Evolutionary conservation across 2,329 filamentous ascomycete species (phyloP).

Genomic region (Colletotrichum simmondsii): DNA sequence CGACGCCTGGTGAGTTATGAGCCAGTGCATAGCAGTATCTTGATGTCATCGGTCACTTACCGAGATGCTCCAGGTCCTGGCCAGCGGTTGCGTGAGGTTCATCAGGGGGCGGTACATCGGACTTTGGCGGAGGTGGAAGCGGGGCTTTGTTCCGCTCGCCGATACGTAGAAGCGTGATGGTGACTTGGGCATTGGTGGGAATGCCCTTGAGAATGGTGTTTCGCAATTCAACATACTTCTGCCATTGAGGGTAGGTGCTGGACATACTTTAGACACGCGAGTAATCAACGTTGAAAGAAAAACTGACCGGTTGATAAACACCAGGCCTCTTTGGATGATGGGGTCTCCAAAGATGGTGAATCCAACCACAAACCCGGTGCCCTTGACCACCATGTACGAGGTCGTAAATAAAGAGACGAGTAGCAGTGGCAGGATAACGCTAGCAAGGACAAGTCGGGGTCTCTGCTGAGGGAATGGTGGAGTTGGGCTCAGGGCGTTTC

Average conservation of each 20-base stretch:
- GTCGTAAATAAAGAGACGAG: conserved; percentile 63
- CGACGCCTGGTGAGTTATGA: conserved; percentile 55
- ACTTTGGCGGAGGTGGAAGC: conserved; percentile 67
- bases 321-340: conserved; percentile 69
- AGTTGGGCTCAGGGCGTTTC: conserved; percentile 70
- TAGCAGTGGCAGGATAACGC: conserved; percentile 62
- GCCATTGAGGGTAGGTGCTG: conserved; percentile 73
- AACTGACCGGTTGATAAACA: conserved; percentile 65
- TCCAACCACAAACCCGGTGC: conserved; percentile 73
- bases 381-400: conserved; percentile 73
- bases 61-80: conserved; percentile 47
- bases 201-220: conserved; percentile 84
- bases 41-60: conserved; percentile 36
- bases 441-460: conserved; percentile 65
- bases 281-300: conserved; percentile 34
- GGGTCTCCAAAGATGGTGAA: conserved; percentile 86
- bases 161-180: conserved; percentile 82
- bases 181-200: conserved; percentile 87
- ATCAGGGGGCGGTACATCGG: conserved; percentile 47
- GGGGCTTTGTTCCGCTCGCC: conserved; percentile 86
- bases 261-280: conserved; percentile 43
- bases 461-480: conserved; percentile 67
- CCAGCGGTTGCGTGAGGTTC: conserved; percentile 57
- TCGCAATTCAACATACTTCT: conserved; percentile 77
- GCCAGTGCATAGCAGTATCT: neutral